Percentiles rank a stretch among this genome's conserved stretches.
These are phyloP conservation scores for Hygrophoropsis aurantiaca DNA, from an alignment of 768 basidiomycete species.

Conservation along the genomic window DNA sequence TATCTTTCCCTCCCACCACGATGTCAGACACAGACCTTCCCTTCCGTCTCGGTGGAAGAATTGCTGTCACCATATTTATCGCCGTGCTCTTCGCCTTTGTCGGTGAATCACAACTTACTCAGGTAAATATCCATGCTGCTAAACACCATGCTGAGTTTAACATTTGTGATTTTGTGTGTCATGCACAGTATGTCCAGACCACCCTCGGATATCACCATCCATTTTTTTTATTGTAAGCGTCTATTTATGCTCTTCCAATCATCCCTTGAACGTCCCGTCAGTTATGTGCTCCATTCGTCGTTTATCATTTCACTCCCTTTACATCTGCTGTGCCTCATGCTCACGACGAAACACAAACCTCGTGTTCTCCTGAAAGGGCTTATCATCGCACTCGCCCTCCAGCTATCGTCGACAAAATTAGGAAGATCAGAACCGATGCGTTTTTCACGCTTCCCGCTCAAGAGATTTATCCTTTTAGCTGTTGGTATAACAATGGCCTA, in stretches of 20 bases:
- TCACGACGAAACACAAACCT: constrained; percentile 48
- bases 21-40: constrained; percentile 2
- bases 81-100: constrained; percentile 71
- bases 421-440: constrained; percentile 8
- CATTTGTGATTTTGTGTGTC: constrained; percentile 4
- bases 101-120: constrained; percentile 70
- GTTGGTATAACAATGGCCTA: constrained; percentile 40
- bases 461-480: constrained; percentile 34
- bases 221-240: constrained; percentile 80
- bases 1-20: background rate
- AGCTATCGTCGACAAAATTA: constrained; percentile 14
- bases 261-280: constrained; percentile 25
- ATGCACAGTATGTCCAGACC: constrained; percentile 84
- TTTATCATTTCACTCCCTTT: constrained; percentile 80
- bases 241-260: constrained; percentile 3
- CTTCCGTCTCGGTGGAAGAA: constrained; percentile 43
- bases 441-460: constrained; percentile 25
- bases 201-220: constrained; percentile 79
- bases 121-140: constrained; percentile 44
- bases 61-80: constrained; percentile 56
- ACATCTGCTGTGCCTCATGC: constrained; percentile 67
- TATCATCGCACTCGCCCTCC: constrained; percentile 41
- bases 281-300: constrained; percentile 85
- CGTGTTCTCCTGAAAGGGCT: constrained; percentile 54
- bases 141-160: no score